Percentiles rank a stretch among this genome's conserved stretches.
Conservation (phyloP, 495 filamentous ascomycete species). For the Hyaloscypha finlandica region DNA sequence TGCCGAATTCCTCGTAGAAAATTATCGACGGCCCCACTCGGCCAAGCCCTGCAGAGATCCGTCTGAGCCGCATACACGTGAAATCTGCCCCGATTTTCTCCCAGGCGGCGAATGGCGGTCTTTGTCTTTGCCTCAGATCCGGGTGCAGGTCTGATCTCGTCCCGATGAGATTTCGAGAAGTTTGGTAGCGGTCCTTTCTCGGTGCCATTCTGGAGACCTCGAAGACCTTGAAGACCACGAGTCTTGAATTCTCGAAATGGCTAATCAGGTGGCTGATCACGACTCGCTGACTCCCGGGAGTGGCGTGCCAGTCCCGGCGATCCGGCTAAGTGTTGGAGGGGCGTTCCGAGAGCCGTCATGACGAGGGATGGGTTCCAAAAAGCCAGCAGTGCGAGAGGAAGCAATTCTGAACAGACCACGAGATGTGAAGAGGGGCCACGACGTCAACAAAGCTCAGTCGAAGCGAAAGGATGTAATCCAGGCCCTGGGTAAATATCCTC, state of each 20-base stretch:
- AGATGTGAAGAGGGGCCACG: not conserved
- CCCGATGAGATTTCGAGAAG: not conserved
- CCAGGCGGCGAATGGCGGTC: conserved; percentile 14
- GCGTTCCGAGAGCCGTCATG: not conserved
- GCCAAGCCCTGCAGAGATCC: not conserved
- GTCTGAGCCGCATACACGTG: conserved; percentile 8
- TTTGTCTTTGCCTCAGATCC: not conserved
- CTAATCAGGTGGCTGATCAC: not conserved
- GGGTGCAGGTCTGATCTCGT: not conserved
- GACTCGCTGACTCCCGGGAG: not conserved
- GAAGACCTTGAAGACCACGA: not conserved
- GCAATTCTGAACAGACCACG: not conserved
- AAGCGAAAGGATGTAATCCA: not conserved
- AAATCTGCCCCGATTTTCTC: not conserved
- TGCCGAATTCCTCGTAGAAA: not conserved
- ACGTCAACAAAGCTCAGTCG: not conserved
- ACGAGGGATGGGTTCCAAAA: not conserved
- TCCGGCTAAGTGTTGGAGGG: not conserved
- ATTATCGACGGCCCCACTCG: not conserved
- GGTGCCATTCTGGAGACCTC: conserved; percentile 15
- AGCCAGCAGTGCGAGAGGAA: not conserved
- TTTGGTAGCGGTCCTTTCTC: conserved; percentile 11
- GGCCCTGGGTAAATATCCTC: not conserved
- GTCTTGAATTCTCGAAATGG: not conserved
- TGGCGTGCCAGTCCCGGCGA: not conserved